Conservation (phyloP, 177 flowering plant species). For the Vitis hybrid region DNA sequence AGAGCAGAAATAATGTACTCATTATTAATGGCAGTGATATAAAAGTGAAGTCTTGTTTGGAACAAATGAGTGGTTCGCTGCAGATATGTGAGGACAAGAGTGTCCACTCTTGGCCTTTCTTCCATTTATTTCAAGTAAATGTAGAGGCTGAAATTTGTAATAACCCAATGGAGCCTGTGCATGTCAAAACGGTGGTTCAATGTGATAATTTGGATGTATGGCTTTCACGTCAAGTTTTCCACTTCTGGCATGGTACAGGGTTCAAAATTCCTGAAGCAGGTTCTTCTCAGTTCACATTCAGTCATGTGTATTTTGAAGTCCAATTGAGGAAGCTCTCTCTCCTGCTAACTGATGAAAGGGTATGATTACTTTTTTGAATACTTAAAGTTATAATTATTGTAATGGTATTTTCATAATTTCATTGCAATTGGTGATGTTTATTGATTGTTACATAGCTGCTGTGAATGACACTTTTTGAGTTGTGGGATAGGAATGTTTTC, state of each 20-base stretch:
- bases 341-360: constrained; percentile 87
- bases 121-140: constrained; percentile 46
- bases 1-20: constrained; percentile 46
- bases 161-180: constrained; percentile 16
- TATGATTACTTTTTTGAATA: constrained; percentile 29
- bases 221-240: constrained; percentile 62
- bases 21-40: constrained; percentile 23
- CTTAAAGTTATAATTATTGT: not conserved
- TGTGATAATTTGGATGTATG: constrained; percentile 58
- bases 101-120: constrained; percentile 55
- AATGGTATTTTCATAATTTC: not conserved
- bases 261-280: constrained; percentile 34
- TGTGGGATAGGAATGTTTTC: not conserved
- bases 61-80: constrained; percentile 45
- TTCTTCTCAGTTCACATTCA: constrained; percentile 33
- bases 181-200: constrained; percentile 30
- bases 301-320: constrained; percentile 32
- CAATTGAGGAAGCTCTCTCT: constrained; percentile 61
- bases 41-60: constrained; percentile 37
- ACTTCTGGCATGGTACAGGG: constrained; percentile 47
- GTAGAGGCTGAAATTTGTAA: constrained; percentile 38
- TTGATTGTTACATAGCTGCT: not conserved
- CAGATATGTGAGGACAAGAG: constrained; percentile 29
- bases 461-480: not conserved
- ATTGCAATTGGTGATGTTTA: not conserved